A percentile compares a stretch with the other conserved stretches of the same genome.
These are phyloP conservation scores for Citrullus amarus DNA, from an alignment of 306 rosid species.

Conservation along the genomic window DNA sequence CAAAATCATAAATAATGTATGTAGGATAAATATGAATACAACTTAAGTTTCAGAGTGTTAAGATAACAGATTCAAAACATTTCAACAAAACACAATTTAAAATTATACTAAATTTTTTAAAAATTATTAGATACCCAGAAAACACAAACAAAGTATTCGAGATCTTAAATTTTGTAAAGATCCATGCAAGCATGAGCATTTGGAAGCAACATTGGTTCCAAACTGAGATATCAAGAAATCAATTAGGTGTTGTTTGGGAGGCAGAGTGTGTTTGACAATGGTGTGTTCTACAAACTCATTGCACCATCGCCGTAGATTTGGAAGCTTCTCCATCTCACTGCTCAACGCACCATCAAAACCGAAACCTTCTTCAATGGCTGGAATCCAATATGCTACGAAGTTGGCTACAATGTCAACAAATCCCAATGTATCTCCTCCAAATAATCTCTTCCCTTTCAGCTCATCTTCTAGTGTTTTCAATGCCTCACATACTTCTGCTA, in stretches of 20 bases:
- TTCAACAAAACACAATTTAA: too few relatives aligned
- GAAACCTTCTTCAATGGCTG: constrained; percentile 22
- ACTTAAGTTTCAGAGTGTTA: too few relatives aligned
- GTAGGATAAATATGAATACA: too few relatives aligned
- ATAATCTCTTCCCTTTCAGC: constrained; percentile 33
- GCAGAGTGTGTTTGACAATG: constrained; percentile 21
- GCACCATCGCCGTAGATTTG: constrained; percentile 31
- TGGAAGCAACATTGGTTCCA: not conserved
- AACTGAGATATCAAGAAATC: not conserved
- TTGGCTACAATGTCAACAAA: constrained; percentile 37
- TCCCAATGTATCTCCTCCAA: constrained; percentile 44
- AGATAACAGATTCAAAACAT: too few relatives aligned
- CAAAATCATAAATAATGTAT: too few relatives aligned
- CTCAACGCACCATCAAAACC: constrained; percentile 19
- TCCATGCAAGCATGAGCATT: too few relatives aligned
- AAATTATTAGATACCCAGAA: too few relatives aligned
- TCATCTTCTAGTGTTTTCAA: constrained; percentile 36
- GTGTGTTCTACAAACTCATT: constrained; percentile 16
- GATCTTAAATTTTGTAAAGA: too few relatives aligned
- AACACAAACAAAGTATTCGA: too few relatives aligned
- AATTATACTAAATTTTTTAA: too few relatives aligned
- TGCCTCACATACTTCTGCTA: constrained; percentile 20
- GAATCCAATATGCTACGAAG: constrained; percentile 35
- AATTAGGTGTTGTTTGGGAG: constrained; percentile 9
- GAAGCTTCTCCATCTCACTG: constrained; percentile 20